Percentiles rank a stretch among this genome's conserved stretches.
These are phyloP conservation scores for Penicillium sp. DNA, from an alignment of 2,329 filamentous ascomycete species.

Conservation along the genomic window DNA sequence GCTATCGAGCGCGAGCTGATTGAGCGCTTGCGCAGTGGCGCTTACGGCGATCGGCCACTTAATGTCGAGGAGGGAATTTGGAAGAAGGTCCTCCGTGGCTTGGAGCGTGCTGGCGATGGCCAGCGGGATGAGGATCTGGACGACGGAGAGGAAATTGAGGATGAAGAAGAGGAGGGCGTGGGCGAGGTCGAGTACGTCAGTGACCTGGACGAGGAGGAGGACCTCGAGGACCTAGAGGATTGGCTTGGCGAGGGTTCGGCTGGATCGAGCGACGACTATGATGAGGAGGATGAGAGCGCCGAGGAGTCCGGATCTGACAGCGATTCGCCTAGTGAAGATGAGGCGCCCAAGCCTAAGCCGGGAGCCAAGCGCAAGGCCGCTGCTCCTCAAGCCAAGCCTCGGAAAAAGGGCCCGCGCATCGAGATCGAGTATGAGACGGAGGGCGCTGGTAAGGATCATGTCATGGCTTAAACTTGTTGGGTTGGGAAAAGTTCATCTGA, in stretches of 20 bases:
- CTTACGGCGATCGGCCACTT: constrained; percentile 89
- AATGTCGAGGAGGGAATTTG: constrained; percentile 95
- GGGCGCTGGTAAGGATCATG: constrained; percentile 53
- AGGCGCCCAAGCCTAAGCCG: constrained; percentile 41
- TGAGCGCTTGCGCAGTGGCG: constrained; percentile 83
- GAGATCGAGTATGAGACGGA: constrained; percentile 80
- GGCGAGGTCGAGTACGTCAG: constrained; percentile 89
- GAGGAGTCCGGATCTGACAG: constrained; percentile 52
- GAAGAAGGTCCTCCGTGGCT: constrained; percentile 90
- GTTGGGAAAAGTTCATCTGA: constrained; percentile 26
- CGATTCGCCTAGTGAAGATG: constrained; percentile 42
- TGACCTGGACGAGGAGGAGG: constrained; percentile 73
- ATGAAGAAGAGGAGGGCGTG: constrained; percentile 67
- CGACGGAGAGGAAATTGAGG: constrained; percentile 76
- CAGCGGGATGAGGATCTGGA: constrained; percentile 83
- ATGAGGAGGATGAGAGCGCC: constrained; percentile 55
- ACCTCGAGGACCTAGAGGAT: constrained; percentile 93
- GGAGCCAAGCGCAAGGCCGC: constrained; percentile 57
- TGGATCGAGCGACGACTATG: constrained; percentile 48
- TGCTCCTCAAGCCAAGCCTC: constrained; percentile 52
- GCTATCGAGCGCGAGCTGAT: constrained; percentile 95
- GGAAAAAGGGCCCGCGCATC: constrained; percentile 63
- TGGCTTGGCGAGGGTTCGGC: constrained; percentile 76
- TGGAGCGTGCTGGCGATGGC: constrained; percentile 84
- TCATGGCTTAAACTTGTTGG: constrained; percentile 37